Base-by-base conservation (phyloP, 164 flowering plant species). In the Aristolochia californica region DNA sequence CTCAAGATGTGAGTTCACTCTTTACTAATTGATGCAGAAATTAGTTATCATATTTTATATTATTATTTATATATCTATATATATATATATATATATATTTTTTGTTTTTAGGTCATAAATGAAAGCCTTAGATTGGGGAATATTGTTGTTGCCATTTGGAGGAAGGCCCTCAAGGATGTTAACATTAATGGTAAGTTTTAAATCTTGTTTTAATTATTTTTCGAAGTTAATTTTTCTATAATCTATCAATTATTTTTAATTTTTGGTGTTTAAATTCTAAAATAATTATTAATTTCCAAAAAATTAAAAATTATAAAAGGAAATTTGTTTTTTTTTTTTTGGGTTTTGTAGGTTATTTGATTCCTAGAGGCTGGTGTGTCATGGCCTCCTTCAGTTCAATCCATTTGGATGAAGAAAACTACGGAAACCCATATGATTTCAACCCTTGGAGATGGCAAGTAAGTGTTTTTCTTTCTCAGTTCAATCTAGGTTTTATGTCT, bases 401-500 rank as follows among this genome's bases (percentile, higher is more conserved):
- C 70, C 97, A 93, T 75, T 75, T 89, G 91, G 84, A 83, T 56
- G 84, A 82, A 65, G 78, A 75, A 34, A 84, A 67, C 48, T 90
- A 87, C 57, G 81, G 83, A 44, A 78, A 84, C 63, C 96, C 99
- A 13, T 76, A 78, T 60, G 59, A 75, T 24, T 94, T 94, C 74
- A 72, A 94, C 75, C 99, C 99, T 20, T 85, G 95, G 95, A 83
- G 99, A 80, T 94, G 99, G 97, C 85, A 87, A 80, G 97, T 87
- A 38, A 60, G 59, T 63, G 24, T 22, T 17, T 13, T 22, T 17
- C 8, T 18, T 12, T 14, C 43, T 20, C 12, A 43, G 16, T 27
- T 1, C 2, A 16, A 27, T 2, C 18, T 59, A 13, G n/a, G 24
- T 7, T 28, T 14, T 18, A 55, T 22, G 38, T 25, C 16, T 45